Percentiles rank a stretch among this genome's conserved stretches.
Evolutionary conservation across 352 stramenopile species (phyloP).

Genomic region (Globisporangium irregulare): DNA sequence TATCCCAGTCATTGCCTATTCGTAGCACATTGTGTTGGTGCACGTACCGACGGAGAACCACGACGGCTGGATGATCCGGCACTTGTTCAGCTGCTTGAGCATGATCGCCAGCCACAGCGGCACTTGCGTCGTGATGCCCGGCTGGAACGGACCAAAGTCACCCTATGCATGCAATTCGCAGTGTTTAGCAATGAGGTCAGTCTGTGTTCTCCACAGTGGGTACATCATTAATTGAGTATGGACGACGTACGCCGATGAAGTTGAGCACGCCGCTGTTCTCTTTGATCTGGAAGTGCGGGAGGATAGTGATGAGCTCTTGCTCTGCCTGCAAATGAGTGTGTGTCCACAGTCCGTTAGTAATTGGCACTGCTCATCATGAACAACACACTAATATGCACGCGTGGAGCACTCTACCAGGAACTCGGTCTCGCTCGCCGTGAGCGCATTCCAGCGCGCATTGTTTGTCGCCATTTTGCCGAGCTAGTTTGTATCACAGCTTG

Average conservation of each 20-base stretch:
- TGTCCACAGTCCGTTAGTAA: not conserved
- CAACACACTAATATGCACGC: not conserved
- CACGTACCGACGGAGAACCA: conserved; percentile 77
- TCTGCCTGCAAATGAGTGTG: conserved; percentile 45
- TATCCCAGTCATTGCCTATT: not conserved
- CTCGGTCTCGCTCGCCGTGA: conserved; percentile 71
- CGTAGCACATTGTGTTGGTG: not conserved
- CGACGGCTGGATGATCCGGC: conserved; percentile 70
- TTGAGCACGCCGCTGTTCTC: conserved; percentile 79
- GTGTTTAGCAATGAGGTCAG: not conserved
- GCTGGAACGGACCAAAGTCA: conserved; percentile 87
- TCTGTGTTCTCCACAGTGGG: too few relatives aligned
- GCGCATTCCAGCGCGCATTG: conserved; percentile 18
- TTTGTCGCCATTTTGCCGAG: conserved; percentile 10
- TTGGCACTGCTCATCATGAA: not conserved
- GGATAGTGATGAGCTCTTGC: conserved; percentile 83
- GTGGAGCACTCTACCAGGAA: conserved; percentile 47
- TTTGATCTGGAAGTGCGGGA: conserved; percentile 82
- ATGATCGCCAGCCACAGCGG: conserved; percentile 88
- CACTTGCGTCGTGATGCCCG: conserved; percentile 78
- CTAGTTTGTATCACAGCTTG: not conserved
- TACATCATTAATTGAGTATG: too few relatives aligned
- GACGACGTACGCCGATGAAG: conserved; percentile 58
- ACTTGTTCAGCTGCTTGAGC: conserved; percentile 89
- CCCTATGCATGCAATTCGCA: conserved; percentile 31